Percentiles rank a stretch among this genome's conserved stretches.
These are phyloP conservation scores for Phytophthora pini DNA, from an alignment of 352 stramenopile genomes.

Conservation along the genomic window DNA sequence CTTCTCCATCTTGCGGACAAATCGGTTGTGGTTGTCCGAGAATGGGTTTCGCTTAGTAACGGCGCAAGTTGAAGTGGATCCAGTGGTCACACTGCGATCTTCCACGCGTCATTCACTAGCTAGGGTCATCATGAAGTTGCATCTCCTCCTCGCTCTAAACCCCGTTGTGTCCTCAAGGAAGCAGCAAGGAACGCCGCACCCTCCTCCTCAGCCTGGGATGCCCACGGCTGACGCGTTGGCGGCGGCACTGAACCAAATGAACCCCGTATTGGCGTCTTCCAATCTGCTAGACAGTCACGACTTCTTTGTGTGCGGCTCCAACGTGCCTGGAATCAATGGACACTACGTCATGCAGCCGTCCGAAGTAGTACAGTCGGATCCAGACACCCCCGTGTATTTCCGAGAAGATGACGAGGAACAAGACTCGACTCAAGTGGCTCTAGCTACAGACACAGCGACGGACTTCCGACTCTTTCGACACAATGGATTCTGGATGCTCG, in stretches of 20 bases:
- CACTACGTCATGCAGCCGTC: conserved; percentile 49
- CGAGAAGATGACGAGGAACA: conserved; percentile 42
- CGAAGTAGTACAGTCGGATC: conserved; percentile 38
- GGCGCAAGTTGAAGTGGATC: conserved; percentile 29
- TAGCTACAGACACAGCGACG: neutral
- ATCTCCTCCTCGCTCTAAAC: neutral
- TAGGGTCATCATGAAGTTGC: conserved; percentile 15
- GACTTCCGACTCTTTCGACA: conserved; percentile 70
- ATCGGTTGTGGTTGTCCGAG: no score
- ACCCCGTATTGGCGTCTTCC: conserved; percentile 8
- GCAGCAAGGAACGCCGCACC: neutral
- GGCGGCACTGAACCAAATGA: neutral
- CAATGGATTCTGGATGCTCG: conserved; percentile 75
- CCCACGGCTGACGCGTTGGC: conserved; percentile 4
- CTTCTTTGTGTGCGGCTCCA: conserved; percentile 68
- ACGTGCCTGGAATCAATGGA: conserved; percentile 57
- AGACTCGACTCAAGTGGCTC: neutral
- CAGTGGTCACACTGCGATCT: conserved; percentile 18
- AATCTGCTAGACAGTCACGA: conserved; percentile 38
- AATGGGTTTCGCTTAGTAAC: conserved; percentile 3
- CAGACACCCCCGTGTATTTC: conserved; percentile 49
- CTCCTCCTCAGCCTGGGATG: neutral
- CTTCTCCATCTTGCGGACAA: no score
- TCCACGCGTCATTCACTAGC: conserved; percentile 1
- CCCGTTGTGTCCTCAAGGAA: neutral